Percentiles rank a stretch among this genome's conserved stretches.
phyloP scores from a whole-genome alignment of 257 asterid genomes.

The Handroanthus guayacan region DNA sequence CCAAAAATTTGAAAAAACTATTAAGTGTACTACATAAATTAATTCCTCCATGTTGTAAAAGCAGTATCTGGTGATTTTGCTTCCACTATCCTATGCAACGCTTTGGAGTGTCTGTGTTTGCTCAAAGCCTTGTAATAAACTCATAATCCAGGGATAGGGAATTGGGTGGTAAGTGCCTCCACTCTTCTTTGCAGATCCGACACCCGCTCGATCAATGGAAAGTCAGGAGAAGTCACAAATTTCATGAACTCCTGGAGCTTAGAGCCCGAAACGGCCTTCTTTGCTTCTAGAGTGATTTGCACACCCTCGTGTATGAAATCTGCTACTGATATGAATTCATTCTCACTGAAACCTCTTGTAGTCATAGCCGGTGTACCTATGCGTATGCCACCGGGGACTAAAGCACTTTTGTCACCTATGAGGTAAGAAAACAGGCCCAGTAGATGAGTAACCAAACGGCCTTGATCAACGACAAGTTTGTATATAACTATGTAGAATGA shows the following conservation, averaged over 20 bases:
- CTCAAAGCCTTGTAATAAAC: not conserved
- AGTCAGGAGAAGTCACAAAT: constrained; percentile 63
- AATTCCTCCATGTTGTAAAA: no score
- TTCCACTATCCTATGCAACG: not conserved
- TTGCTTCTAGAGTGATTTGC: constrained; percentile 79
- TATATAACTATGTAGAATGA: not conserved
- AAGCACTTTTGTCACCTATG: constrained; percentile 90
- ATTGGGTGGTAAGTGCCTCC: constrained; percentile 75
- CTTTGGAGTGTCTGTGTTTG: not conserved
- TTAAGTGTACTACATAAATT: no score
- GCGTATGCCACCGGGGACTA: constrained; percentile 95
- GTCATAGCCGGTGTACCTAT: constrained; percentile 97
- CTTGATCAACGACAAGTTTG: not conserved
- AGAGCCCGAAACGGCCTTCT: constrained; percentile 63
- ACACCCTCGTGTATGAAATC: constrained; percentile 93
- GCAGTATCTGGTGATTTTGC: constrained; percentile 3
- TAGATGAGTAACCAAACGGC: not conserved
- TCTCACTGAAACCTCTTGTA: constrained; percentile 78
- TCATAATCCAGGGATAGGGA: constrained; percentile 88
- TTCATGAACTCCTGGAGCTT: constrained; percentile 89
- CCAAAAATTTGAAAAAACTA: no score
- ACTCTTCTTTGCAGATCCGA: constrained; percentile 67
- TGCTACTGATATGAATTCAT: constrained; percentile 69
- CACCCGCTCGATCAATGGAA: constrained; percentile 62
- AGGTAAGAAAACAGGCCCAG: constrained; percentile 4